Evolutionary conservation across 805 yeast species (phyloP), one percentile per base, ranked within the genome.

Genomic region (Priceomyces haplophilus): DNA sequence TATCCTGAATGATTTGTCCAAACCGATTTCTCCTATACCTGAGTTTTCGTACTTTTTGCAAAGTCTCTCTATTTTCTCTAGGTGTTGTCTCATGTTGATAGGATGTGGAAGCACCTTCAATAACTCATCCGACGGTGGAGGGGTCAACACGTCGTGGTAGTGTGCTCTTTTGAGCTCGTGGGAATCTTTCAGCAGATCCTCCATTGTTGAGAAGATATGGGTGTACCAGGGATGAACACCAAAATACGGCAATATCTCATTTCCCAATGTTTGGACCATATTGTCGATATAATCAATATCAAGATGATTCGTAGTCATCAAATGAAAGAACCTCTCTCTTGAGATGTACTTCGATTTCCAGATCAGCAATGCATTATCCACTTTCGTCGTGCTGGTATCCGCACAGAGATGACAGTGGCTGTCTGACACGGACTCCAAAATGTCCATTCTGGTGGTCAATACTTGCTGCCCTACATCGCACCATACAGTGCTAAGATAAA

Each of bases 221-320:
- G 81, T 64, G 54, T 78, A 90, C 98, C 98, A 91, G 0, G 99
- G 99, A 61, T 91, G 99, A 1, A 88, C 67, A 0, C 98, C 96
- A 54, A 78, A 76, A 31, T 77, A 75, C 0, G 83, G 77, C 7
- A 65, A 56, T 1, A 74, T 47, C 29, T 19, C 51, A 44, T 17
- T 42, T 23, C 15, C 37, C 34, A 44, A 47, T 49, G 20, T 55
- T 23, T 15, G 19, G 13, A 46, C 38, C 21, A 64, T 37, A 11
- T 24, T 30, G 32, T 55, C 60, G 3, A 70, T 43, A 20, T 59
- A 43, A 3, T 50, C 55, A 11, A 69, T 38, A 50, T 71, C 76
- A 7, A 52, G 44, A 44, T 58, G 62, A 46, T 67, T 58, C 3
- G 75, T 67, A 20, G 69, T 49, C 76, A 71, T 71, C n/a, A 71